A percentile compares a stretch with the other conserved stretches of the same genome.
Conservation (phyloP, 805 yeast species). For the Wickerhamomyces bovis region DNA sequence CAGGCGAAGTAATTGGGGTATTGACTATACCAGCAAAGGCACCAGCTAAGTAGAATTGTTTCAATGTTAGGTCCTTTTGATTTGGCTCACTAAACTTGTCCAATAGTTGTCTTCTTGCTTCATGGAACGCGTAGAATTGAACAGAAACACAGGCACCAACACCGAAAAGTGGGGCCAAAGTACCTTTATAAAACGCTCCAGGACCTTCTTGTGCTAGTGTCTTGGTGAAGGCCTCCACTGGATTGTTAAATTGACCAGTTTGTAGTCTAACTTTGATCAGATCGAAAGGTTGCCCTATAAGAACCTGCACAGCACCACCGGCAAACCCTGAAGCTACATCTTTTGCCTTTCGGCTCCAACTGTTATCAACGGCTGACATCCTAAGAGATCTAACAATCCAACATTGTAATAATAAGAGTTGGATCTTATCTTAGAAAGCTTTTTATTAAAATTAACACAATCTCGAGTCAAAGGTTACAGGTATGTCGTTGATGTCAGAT, state of each 20-base stretch:
- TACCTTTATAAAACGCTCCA: slow-evolving; percentile 86
- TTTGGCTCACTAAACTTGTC: slow-evolving; percentile 32
- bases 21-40: slow-evolving; percentile 89
- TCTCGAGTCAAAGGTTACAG: too few species aligned
- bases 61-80: slow-evolving; percentile 38
- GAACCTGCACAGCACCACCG: slow-evolving; percentile 94
- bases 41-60: slow-evolving; percentile 80
- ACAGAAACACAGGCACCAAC: slow-evolving; percentile 96
- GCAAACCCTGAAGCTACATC: slow-evolving; percentile 78
- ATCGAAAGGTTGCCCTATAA: slow-evolving; percentile 90
- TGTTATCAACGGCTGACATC: slow-evolving; percentile 23
- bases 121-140: slow-evolving; percentile 91
- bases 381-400: not conserved
- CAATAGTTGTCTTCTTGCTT: slow-evolving; percentile 67
- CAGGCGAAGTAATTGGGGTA: slow-evolving; percentile 86
- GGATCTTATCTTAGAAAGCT: too few species aligned
- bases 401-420: too few species aligned
- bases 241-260: slow-evolving; percentile 75
- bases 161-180: slow-evolving; percentile 87
- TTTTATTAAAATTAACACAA: too few species aligned
- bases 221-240: slow-evolving; percentile 67
- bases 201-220: slow-evolving; percentile 78
- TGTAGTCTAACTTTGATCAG: slow-evolving; percentile 90
- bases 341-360: slow-evolving; percentile 40
- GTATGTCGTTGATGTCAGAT: too few species aligned